These are phyloP conservation scores for Talaromyces liani DNA, from an alignment of 495 filamentous ascomycete species.

Conservation along the genomic window DNA sequence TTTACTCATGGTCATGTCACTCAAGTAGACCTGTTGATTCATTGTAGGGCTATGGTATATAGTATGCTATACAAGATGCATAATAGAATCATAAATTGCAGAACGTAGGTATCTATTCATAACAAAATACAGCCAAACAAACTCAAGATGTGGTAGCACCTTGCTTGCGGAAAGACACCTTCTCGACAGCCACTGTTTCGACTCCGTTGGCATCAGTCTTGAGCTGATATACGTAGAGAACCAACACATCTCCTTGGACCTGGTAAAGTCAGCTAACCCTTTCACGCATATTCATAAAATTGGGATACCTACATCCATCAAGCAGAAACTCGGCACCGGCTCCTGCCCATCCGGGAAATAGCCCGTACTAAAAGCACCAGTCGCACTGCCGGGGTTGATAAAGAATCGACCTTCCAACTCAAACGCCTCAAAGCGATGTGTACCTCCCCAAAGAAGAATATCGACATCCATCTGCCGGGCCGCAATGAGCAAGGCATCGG, in stretches of 20 bases:
- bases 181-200: conserved; percentile 93
- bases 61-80: not conserved
- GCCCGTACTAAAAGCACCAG: conserved; percentile 71
- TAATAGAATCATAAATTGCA: conserved; percentile 8
- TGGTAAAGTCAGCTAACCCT: conserved; percentile 29
- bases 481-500: conserved; percentile 85
- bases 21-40: not conserved
- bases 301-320: conserved; percentile 99
- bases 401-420: conserved; percentile 99
- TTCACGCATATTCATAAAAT: too few species aligned
- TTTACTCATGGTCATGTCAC: not conserved
- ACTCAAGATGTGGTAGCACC: conserved; percentile 27
- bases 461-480: conserved; percentile 95
- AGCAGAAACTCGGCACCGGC: conserved; percentile 86
- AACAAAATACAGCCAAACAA: conserved; percentile 8
- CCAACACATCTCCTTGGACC: conserved; percentile 96
- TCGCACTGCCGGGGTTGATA: conserved; percentile 94
- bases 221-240: conserved; percentile 95
- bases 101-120: conserved; percentile 25
- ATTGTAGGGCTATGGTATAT: not conserved
- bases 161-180: conserved; percentile 94
- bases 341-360: conserved; percentile 70
- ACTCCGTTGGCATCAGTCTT: conserved; percentile 81
- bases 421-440: conserved; percentile 94
- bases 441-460: conserved; percentile 95